Base-by-base conservation (phyloP, 2,329 filamentous ascomycete genomes). In the Colletotrichum chlorophyti region DNA sequence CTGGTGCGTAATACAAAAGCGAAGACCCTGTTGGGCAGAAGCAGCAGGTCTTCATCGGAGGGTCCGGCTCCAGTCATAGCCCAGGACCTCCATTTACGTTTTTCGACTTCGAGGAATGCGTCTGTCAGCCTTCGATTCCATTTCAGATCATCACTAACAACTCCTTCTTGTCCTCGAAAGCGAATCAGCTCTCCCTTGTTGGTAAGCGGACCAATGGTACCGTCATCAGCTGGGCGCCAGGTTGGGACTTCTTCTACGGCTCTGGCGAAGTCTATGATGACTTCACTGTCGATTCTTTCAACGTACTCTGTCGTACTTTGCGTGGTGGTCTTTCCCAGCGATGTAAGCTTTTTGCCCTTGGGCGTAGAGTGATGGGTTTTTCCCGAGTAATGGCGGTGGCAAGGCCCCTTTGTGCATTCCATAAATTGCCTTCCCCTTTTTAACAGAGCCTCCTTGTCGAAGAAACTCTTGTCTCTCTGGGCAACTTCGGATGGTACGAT, bases 11-110 rank as follows among this genome's bases (percentile, higher is more conserved):
- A 65, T 1, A 71, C 74, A 21, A 77, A 78, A 0, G 72, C 73
- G 21, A 77, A 77, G 69, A 78, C 71, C 5, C 74, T 73, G 66
- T 72, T 73, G 7, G 75, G 75, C 0, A 78, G 68, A 2, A 78
- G 68, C 0, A 73, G 69, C 3, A 69, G 63, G 41, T 71, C 69
- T n/a, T n/a, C n/a, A n/a, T n/a, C n/a, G n/a, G n/a, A n/a, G n/a
- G n/a, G 14, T 67, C 65, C 7, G 24, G 41, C 14, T 14, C 41
- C 1, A 17, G 46, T 64, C 29, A 27, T 49, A 15, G 14, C 14
- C 45, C 11, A 42, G 27, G 7, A 10, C 31, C 17, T 66, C 58
- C 76, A 73, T 7, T 53, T 58, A 52, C 74, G 71, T 0, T 65
- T 23, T 6, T 24, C 40, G 17, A 10, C 7, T 11, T 21, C 29